Base-by-base conservation (phyloP, 2,329 filamentous ascomycete genomes). In the Beauveria sp. region DNA sequence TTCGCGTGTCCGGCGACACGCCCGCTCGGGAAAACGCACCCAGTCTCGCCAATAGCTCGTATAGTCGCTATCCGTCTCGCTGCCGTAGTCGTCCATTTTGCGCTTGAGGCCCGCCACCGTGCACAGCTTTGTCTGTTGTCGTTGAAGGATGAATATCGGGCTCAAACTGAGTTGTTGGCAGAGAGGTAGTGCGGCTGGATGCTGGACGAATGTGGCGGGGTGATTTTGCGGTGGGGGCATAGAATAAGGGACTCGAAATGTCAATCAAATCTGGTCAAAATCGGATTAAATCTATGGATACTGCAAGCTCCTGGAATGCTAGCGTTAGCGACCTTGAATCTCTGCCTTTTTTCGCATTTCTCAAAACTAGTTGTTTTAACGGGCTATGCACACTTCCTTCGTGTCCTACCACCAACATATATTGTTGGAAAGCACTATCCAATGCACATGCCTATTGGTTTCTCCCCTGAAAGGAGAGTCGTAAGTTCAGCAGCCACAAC, bases 41-140 rank as follows among this genome's bases (percentile, higher is more conserved):
- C 94, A 99, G 78, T 99, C 94, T 75, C 93, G 84, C 94, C 94
- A 99, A 76, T 97, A 99, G 77, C 92, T 97, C 54, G 94, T 97
- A 75, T 97, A 99, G 79, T 99, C 94, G 76, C 92, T 97, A 73
- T 99, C 94, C 14, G 92, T 96, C 76, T 99, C 94, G 72, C 92
- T 97, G 67, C 91, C 92, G 76, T 94, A 97, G 77, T 97, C 93
- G 74, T 97, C 94, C 94, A 97, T 97, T 69, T 58, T 54, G 44
- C 47, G 47, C 34, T 58, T 58, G 30, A 37, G 43, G 47, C 53
- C 59, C 47, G 52, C 54, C 59, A 52, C 52, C 44, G 37, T 61
- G 59, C 37, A 52, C 59, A 20, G 52, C 14, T 37, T 52, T 37
- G 8, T 34, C n/a, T 40, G 54, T 16, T 16, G 60, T 41, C 20